Evolutionary conservation across 2,329 filamentous ascomycete genomes (phyloP), one percentile per base, ranked within the genome.

Genomic region (Calycina herbarum): DNA sequence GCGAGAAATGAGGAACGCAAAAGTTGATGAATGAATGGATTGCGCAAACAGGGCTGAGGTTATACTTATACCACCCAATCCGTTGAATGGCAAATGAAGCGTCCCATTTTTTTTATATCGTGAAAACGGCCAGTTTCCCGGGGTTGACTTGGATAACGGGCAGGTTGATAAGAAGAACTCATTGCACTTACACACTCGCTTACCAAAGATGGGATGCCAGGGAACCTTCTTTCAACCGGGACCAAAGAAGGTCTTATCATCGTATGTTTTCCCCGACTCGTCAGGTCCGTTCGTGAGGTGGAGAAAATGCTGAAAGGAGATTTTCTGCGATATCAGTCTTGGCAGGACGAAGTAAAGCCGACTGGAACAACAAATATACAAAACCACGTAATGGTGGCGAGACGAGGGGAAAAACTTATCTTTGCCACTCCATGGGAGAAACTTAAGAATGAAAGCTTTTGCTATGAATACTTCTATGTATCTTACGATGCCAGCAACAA

Each of bases 281-380:
- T 24, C 48, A 54, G 48, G 48, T 24, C 48, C 24, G 58, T 42
- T 60, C 29, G 56, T 60, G 20, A n/a, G 27, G 35, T 60, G 33
- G 58, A 60, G 58, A 60, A 59, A 40, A 40, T 42, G 58, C 58
- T n/a, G 20, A 29, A 48, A 60, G 20, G 48, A 54, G 48, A 54
- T 13, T 24, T 54, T 54, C 24, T 54, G 8, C 7, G 48, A 54
- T 54, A 13, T 54, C 48, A 54, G 48, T 54, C 48, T 54, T 54
- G 48, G 48, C 48, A 27, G 8, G 48, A 54, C 20, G 20, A 24
- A 24, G 48, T 24, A 54, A 54, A 27, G 48, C 48, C 48, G 20
- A 54, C 24, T 5, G 20, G 7, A 54, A 24, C 3, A 45, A 7
- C 5, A 20, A 13, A 24, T 24, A 15, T 20, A 54, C 8, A 27